phyloP scores from a whole-genome alignment of 1,139 yeast genomes.

The Meyerozyma carpophila region DNA sequence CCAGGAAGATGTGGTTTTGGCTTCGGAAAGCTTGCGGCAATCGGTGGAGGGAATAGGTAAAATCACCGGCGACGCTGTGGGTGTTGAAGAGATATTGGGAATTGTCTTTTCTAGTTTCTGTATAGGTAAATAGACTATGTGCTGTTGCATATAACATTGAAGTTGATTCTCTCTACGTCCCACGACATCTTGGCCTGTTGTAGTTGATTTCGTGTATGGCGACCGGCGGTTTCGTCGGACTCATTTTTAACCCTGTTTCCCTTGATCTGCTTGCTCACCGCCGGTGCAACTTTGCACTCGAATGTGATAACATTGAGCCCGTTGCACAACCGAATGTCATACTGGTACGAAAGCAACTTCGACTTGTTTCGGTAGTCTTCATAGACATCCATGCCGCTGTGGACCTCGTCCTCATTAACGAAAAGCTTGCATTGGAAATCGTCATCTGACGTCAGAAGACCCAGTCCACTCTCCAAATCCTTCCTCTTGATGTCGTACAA shows the following conservation, averaged over 20 bases:
- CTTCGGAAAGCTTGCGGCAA: conserved; percentile 68
- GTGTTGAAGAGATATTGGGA: conserved; percentile 85
- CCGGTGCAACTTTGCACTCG: conserved; percentile 38
- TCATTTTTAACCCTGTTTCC: conserved; percentile 7
- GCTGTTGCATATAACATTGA: conserved; percentile 8
- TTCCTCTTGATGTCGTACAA: conserved; percentile 19
- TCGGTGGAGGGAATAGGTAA: conserved; percentile 88
- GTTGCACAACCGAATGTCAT: conserved; percentile 43
- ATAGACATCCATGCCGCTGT: conserved; percentile 30
- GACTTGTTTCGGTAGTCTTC: conserved; percentile 21
- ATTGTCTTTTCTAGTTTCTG: conserved; percentile 90
- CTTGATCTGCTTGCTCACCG: conserved; percentile 9
- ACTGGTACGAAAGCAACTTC: conserved; percentile 30
- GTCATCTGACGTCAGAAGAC: conserved; percentile 15
- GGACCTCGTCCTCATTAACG: conserved; percentile 48
- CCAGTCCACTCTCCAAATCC: conserved; percentile 11
- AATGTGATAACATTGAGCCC: conserved; percentile 46
- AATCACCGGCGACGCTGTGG: conserved; percentile 85
- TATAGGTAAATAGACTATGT: conserved; percentile 64
- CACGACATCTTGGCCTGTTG: conserved; percentile 44
- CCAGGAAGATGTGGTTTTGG: conserved; percentile 70
- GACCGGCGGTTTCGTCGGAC: conserved; percentile 19
- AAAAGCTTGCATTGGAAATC: conserved; percentile 41
- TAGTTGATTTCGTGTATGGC: conserved; percentile 45
- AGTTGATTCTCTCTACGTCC: conserved; percentile 42